Conservation (phyloP, 1,284 basidiomycete species). For the Microbotryomycetes sp. region DNA sequence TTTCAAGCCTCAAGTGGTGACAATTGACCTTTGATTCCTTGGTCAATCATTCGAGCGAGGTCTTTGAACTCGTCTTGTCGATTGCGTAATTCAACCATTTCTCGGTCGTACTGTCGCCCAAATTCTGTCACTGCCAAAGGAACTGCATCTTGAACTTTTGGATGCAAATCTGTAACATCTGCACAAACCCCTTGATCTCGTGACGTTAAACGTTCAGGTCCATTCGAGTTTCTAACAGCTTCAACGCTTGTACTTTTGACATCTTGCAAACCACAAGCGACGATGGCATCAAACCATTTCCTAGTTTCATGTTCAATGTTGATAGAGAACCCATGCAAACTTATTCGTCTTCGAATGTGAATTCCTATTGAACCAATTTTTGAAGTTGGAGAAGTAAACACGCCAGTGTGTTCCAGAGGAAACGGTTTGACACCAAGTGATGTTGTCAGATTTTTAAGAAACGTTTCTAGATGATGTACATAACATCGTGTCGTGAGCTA, state of each 20-base stretch:
- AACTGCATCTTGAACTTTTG: constrained; percentile 32
- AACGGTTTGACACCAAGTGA: constrained; percentile 48
- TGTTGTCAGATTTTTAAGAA: constrained; percentile 38
- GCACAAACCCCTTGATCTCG: background rate
- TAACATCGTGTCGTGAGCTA: constrained; percentile 48
- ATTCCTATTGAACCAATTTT: constrained; percentile 95
- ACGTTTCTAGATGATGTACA: constrained; percentile 46
- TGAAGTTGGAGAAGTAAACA: constrained; percentile 58
- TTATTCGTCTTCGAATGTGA: constrained; percentile 87
- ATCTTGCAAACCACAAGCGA: constrained; percentile 87
- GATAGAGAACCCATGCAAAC: constrained; percentile 89
- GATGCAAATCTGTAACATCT: constrained; percentile 7
- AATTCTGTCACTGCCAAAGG: constrained; percentile 33
- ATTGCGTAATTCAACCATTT: constrained; percentile 38
- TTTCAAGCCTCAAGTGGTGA: too few species aligned
- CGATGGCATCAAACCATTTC: constrained; percentile 76
- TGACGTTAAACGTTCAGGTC: background rate
- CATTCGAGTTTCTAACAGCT: constrained; percentile 7
- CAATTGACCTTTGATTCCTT: constrained; percentile 16
- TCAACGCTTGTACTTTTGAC: constrained; percentile 46
- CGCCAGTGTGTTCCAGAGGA: constrained; percentile 65
- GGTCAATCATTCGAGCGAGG: constrained; percentile 17
- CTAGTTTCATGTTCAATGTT: constrained; percentile 77
- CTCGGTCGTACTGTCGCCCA: constrained; percentile 39
- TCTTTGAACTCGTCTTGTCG: constrained; percentile 32